Percentiles rank a stretch among this genome's conserved stretches.
phyloP scores from a whole-genome alignment of 2,329 filamentous ascomycete species.

The Diaporthe longicolla region DNA sequence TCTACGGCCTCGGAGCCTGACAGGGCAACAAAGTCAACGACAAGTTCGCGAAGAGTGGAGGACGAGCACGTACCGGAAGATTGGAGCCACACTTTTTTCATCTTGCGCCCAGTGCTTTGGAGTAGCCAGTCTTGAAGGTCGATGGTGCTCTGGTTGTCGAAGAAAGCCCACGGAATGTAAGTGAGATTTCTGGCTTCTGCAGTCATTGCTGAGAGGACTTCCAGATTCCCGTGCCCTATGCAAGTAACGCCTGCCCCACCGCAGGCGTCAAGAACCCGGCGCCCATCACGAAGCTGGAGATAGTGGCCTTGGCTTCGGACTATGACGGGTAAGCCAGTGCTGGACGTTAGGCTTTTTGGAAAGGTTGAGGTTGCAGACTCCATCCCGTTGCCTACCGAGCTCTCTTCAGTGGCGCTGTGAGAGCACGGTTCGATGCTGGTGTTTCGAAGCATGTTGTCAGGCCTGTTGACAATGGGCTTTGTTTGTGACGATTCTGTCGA shows the following conservation, averaged over 20 bases:
- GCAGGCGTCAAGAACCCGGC: conserved; percentile 78
- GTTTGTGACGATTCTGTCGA: too few relatives aligned
- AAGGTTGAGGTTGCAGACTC: background rate
- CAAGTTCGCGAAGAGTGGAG: background rate
- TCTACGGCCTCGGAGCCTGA: conserved; percentile 78
- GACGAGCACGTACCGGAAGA: conserved; percentile 48
- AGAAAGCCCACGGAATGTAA: conserved; percentile 60
- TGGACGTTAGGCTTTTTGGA: background rate
- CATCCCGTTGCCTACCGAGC: background rate
- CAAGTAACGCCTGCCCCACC: conserved; percentile 81
- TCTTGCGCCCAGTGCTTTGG: conserved; percentile 52
- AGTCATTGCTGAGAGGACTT: conserved; percentile 72
- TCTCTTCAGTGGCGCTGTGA: too few relatives aligned
- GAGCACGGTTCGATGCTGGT: background rate
- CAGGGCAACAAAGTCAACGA: background rate
- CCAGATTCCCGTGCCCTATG: conserved; percentile 75
- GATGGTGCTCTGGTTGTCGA: conserved; percentile 66
- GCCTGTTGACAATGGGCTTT: background rate
- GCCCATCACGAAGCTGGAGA: conserved; percentile 56
- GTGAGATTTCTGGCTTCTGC: conserved; percentile 59
- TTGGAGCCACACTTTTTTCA: conserved; percentile 57
- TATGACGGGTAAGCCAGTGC: conserved; percentile 33
- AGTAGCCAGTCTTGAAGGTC: conserved; percentile 59
- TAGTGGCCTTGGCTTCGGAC: conserved; percentile 46
- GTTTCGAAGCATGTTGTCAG: background rate